Conservation (phyloP, 371 early-diverging fungal genomes). For the Mortierella sp. region DNA sequence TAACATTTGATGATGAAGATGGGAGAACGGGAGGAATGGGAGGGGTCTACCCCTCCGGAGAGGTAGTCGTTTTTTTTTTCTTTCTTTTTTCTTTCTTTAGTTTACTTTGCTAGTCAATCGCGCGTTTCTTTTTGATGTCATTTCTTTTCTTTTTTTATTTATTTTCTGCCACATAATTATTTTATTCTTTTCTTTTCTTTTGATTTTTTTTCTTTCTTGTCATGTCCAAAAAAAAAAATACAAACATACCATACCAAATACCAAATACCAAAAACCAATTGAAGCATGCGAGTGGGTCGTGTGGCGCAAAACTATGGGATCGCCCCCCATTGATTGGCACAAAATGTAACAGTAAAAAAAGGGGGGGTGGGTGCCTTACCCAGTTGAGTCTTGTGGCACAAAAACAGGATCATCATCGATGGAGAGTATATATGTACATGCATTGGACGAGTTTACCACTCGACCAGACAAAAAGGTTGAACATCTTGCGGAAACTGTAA, state of each 20-base stretch:
- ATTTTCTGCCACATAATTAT: neutral
- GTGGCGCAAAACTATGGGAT: no score
- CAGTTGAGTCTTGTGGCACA: no score
- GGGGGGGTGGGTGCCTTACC: no score
- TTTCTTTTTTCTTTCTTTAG: neutral
- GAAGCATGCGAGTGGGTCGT: neutral
- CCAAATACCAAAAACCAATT: neutral
- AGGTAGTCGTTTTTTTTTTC: neutral
- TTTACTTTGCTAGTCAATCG: constrained; percentile 3
- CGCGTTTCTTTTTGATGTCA: neutral
- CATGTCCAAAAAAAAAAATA: neutral
- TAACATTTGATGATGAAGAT: neutral
- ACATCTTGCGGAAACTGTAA: no score
- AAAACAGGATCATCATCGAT: no score
- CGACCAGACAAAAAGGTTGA: no score
- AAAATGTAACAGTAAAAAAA: no score
- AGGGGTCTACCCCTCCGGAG: neutral
- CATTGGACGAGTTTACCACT: no score
- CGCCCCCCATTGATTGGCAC: no score
- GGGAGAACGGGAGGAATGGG: neutral
- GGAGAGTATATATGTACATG: no score
- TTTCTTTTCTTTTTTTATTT: constrained; percentile 16
- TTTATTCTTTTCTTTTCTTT: neutral
- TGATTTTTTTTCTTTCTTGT: neutral
- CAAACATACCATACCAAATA: neutral